Percentiles rank a stretch among this genome's conserved stretches.
Conservation (phyloP, 1,139 yeast species). For the Torulaspora pretoriensis region DNA sequence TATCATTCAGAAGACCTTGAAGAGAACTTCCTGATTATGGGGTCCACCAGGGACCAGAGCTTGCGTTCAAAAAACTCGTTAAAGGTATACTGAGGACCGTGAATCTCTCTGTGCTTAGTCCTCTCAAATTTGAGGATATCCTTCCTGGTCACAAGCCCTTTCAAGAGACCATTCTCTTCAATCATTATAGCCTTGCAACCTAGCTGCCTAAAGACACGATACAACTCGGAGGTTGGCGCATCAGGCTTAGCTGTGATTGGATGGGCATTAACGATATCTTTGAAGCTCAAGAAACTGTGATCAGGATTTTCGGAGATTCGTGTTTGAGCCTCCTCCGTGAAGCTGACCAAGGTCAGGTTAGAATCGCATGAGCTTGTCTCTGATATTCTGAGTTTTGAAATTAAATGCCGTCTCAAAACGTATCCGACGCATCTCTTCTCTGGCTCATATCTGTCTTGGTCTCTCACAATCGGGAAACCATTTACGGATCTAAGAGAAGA, state of each 20-base stretch:
- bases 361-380: conserved; percentile 17
- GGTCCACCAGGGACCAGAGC: conserved; percentile 24
- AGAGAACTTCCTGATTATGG: conserved; percentile 16
- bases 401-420: conserved; percentile 27
- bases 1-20: conserved; percentile 4
- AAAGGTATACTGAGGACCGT: conserved; percentile 29
- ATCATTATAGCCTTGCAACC: conserved; percentile 79
- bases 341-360: conserved; percentile 18
- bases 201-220: conserved; percentile 67
- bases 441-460: conserved; percentile 22
- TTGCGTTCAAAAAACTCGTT: conserved; percentile 28
- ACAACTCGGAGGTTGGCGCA: conserved; percentile 57
- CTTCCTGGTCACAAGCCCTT: conserved; percentile 65
- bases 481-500: conserved; percentile 40
- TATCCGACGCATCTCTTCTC: conserved; percentile 32
- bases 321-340: conserved; percentile 18
- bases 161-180: conserved; percentile 48
- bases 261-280: conserved; percentile 49
- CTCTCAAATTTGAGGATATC: conserved; percentile 54
- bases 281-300: conserved; percentile 38
- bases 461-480: conserved; percentile 54
- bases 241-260: conserved; percentile 58
- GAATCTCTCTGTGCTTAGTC: conserved; percentile 24
- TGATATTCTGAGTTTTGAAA: conserved; percentile 16
- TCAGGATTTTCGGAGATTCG: conserved; percentile 19